Percentiles rank a stretch among this genome's conserved stretches.
Conservation (phyloP, 1,284 basidiomycete genomes). For the Tilletia setariae region DNA sequence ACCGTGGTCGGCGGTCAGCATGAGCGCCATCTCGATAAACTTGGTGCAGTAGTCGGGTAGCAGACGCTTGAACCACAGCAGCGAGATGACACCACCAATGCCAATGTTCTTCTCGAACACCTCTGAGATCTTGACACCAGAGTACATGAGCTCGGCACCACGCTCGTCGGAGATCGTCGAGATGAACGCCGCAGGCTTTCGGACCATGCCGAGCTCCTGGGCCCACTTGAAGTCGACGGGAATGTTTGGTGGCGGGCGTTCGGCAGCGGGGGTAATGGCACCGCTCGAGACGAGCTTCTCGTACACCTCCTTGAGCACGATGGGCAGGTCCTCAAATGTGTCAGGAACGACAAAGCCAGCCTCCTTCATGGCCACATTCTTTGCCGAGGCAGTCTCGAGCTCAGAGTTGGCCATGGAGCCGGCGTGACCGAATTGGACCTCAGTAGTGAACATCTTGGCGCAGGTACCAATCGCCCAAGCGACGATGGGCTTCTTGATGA, state of each 20-base stretch:
- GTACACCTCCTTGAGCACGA: constrained; percentile 79
- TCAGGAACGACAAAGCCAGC: constrained; percentile 96
- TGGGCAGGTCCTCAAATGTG: constrained; percentile 93
- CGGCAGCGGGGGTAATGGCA: constrained; percentile 68
- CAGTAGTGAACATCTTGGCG: constrained; percentile 99
- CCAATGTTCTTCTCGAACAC: constrained; percentile 68
- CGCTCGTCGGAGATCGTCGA: constrained; percentile 99
- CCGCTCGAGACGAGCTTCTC: constrained; percentile 74
- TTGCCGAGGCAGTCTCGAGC: constrained; percentile 92
- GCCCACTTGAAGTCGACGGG: constrained; percentile 99
- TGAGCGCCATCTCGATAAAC: constrained; percentile 97
- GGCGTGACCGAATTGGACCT: constrained; percentile 98
- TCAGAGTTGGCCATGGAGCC: constrained; percentile 98
- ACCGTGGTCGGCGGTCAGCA: constrained; percentile 95
- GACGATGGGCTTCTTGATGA: constrained; percentile 96
- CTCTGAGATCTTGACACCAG: constrained; percentile 97
- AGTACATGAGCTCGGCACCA: constrained; percentile 95
- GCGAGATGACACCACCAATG: constrained; percentile 89
- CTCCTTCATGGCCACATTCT: constrained; percentile 90
- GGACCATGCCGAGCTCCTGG: constrained; percentile 89
- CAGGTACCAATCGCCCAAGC: constrained; percentile 99
- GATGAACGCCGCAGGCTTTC: constrained; percentile 98
- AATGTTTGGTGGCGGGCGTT: constrained; percentile 88
- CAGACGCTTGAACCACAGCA: constrained; percentile 97
- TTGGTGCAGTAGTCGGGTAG: constrained; percentile 54